Conservation (phyloP, 805 yeast genomes). For the Ogataea haglerorum region DNA sequence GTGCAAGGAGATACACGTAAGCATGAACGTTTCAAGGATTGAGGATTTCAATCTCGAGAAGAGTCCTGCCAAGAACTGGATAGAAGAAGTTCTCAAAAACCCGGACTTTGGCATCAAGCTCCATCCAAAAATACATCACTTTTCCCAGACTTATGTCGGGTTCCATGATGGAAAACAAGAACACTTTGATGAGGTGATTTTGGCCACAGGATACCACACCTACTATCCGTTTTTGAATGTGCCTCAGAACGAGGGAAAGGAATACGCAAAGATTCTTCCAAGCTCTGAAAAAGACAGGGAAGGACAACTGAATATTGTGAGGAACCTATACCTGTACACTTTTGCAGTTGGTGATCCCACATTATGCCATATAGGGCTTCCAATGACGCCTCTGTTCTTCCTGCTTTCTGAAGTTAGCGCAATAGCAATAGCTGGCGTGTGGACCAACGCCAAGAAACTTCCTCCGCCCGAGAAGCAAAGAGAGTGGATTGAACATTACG, state of each 20-base stretch:
- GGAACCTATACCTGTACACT: constrained; percentile 31
- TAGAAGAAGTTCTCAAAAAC: constrained; percentile 38
- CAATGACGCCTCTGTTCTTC: constrained; percentile 43
- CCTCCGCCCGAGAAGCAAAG: constrained; percentile 1
- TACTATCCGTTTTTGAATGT: constrained; percentile 38
- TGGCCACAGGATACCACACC: constrained; percentile 51
- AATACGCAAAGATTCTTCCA: constrained; percentile 2
- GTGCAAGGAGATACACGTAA: constrained; percentile 21
- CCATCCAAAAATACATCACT: constrained; percentile 38
- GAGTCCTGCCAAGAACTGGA: constrained; percentile 24
- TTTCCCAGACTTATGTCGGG: constrained; percentile 33
- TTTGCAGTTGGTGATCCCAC: constrained; percentile 42
- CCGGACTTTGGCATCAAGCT: constrained; percentile 27
- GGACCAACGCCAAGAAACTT: constrained; percentile 5
- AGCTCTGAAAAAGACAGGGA: neutral
- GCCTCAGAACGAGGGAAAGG: constrained; percentile 5
- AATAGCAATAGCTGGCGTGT: constrained; percentile 48
- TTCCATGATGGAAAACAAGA: constrained; percentile 34
- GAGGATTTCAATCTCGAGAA: constrained; percentile 17
- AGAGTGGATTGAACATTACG: constrained; percentile 12
- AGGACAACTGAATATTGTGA: constrained; percentile 2
- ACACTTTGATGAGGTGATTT: constrained; percentile 38
- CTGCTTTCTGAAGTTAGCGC: constrained; percentile 49
- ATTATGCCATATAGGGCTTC: constrained; percentile 39
- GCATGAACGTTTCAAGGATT: constrained; percentile 1